These are phyloP conservation scores for Botryotinia convoluta DNA, from an alignment of 2,329 filamentous ascomycete genomes.

Conservation along the genomic window DNA sequence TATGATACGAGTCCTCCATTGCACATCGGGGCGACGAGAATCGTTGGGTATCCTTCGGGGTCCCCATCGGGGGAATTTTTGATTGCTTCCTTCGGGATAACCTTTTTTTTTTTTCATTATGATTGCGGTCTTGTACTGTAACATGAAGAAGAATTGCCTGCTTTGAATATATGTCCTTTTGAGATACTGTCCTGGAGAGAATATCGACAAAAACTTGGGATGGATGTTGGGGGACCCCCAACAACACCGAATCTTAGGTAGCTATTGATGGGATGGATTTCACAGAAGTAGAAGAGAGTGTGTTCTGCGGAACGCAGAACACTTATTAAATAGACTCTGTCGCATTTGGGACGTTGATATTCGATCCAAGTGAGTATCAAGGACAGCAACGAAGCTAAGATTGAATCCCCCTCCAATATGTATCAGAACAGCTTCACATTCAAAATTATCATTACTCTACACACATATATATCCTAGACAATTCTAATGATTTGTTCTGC, in stretches of 20 bases:
- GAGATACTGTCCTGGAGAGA: fast-evolving
- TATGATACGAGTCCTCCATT: conserved; percentile 51
- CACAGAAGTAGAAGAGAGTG: background rate
- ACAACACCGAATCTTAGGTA: too few relatives aligned
- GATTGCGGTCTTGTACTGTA: conserved; percentile 35
- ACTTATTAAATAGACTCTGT: background rate
- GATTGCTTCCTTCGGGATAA: conserved; percentile 31
- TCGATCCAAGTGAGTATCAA: background rate
- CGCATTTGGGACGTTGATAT: background rate
- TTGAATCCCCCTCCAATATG: background rate
- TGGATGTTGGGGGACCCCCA: too few relatives aligned
- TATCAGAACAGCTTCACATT: background rate
- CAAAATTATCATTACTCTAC: background rate
- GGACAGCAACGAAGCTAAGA: background rate
- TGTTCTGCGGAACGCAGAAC: background rate
- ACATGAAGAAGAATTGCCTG: conserved; percentile 40
- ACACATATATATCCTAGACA: background rate
- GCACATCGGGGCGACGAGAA: conserved; percentile 53
- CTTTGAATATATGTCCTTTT: too few relatives aligned
- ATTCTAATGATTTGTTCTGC: background rate
- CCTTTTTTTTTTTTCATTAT: conserved; percentile 42
- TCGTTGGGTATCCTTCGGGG: conserved; percentile 39
- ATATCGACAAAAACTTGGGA: too few relatives aligned
- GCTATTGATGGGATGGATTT: background rate
- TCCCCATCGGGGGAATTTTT: conserved; percentile 41